Percentiles rank a stretch among this genome's conserved stretches.
These are phyloP conservation scores for Vishniacozyma victoriae DNA, from an alignment of 768 basidiomycete genomes.

Conservation along the genomic window DNA sequence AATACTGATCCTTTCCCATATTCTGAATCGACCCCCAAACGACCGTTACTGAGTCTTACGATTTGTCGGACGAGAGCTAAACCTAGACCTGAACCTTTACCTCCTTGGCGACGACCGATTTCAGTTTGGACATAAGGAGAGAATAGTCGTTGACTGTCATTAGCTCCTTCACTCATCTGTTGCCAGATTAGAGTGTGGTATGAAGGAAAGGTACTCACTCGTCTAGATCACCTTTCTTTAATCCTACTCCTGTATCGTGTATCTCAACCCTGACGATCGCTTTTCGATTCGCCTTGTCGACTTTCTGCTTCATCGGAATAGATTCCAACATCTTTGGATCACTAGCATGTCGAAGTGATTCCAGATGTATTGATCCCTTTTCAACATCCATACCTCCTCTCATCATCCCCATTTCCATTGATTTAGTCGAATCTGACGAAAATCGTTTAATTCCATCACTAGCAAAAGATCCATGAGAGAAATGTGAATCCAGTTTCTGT, in stretches of 20 bases:
- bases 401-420: no score
- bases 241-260: slow-evolving; percentile 64
- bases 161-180: no score
- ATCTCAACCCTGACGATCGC: slow-evolving; percentile 71
- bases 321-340: neutral
- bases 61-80: slow-evolving; percentile 72
- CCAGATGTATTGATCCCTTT: slow-evolving; percentile 29
- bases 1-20: slow-evolving; percentile 67
- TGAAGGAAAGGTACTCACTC: slow-evolving; percentile 46
- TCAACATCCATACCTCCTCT: slow-evolving; percentile 27
- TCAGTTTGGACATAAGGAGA: slow-evolving; percentile 50
- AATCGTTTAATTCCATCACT: no score
- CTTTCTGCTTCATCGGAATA: slow-evolving; percentile 7
- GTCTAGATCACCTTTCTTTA: slow-evolving; percentile 61
- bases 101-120: slow-evolving; percentile 51
- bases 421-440: no score
- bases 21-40: slow-evolving; percentile 54
- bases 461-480: neutral
- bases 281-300: slow-evolving; percentile 23
- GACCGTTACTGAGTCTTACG: slow-evolving; percentile 66
- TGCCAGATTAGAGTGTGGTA: neutral
- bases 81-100: slow-evolving; percentile 65
- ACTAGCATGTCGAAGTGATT: slow-evolving; percentile 12
- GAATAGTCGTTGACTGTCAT: slow-evolving; percentile 38
- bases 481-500: slow-evolving; percentile 2